Evolutionary conservation across 805 yeast genomes (phyloP).

Genomic region (Candida berthetii): DNA sequence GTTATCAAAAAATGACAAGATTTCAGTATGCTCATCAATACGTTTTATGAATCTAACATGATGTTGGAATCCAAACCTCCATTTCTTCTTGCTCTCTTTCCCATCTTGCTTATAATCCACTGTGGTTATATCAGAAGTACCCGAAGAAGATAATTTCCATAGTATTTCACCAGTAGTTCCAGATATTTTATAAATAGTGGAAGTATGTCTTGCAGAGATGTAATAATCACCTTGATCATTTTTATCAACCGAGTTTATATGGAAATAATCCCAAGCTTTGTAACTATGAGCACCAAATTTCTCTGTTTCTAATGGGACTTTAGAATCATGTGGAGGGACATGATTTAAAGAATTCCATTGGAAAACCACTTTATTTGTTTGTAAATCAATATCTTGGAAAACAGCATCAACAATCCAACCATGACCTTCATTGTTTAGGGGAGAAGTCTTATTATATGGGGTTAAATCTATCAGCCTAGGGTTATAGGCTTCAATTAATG

Average conservation of each 20-base stretch:
- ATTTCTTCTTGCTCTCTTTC: no score
- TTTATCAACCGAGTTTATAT: conserved; percentile 32
- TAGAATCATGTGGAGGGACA: conserved; percentile 26
- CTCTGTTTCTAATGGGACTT: conserved; percentile 19
- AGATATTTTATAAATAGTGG: conserved; percentile 27
- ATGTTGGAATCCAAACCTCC: conserved; percentile 29
- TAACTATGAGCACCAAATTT: conserved; percentile 29
- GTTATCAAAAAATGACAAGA: conserved; percentile 30
- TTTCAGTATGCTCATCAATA: conserved; percentile 13
- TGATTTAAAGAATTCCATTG: conserved; percentile 23
- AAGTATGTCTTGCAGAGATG: conserved; percentile 28
- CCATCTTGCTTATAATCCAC: conserved; percentile 3
- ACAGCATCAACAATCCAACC: conserved; percentile 30
- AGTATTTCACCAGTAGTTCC: conserved; percentile 29
- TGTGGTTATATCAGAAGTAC: conserved; percentile 20
- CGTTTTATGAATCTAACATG: conserved; percentile 23
- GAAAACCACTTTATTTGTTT: conserved; percentile 28
- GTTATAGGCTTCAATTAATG: conserved; percentile 26
- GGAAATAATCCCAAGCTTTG: conserved; percentile 34
- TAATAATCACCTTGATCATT: conserved; percentile 27
- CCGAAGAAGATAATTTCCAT: conserved; percentile 24
- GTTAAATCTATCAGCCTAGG: conserved; percentile 26
- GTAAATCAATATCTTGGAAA: conserved; percentile 29
- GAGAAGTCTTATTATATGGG: conserved; percentile 15
- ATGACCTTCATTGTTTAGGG: conserved; percentile 13